Evolutionary conservation across 805 yeast species (phyloP), one percentile per base, ranked within the genome.

Genomic region (Hanseniaspora nectarophila): DNA sequence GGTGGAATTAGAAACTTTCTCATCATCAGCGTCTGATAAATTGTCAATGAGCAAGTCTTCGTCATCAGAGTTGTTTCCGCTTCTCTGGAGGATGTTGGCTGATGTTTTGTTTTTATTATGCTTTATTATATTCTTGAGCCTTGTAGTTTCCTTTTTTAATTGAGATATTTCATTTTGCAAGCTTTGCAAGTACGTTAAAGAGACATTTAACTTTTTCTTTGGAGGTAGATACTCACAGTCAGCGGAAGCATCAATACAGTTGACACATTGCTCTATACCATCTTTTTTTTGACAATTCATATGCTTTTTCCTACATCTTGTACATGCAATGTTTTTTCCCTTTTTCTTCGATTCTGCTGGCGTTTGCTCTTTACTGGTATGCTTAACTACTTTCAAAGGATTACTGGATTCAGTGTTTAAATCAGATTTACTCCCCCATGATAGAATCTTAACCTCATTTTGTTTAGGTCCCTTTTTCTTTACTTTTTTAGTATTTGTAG

Each of bases 191-290:
- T 83, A 83, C 58, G 77, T 80, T 77, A 82, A 73, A 1, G 88
- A 81, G 0, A 83, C 82, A 28, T 82, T 85, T 12, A 84, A 72
- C 59, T 83, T 82, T 67, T 77, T 80, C 47, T 81, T 84, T 9
- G 81, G 85, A 60, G 80, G 86, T 18, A 76, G 73, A 57, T 82
- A 84, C 58, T 81, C 87, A 67, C 92, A 84, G 21, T 71, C 70
- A 3, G 78, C 68, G 45, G 71, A 73, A 15, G 82, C 76, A 45
- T 71, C 61, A 13, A 64, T 65, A 61, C 92, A 84, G 59, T 79
- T 79, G 47, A 69, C 64, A 62, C 92, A 84, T 0, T 15, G n/a
- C 16, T 31, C 37, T 15, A 15, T 12, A 3, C 23, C 37, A 13
- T 20, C 28, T 13, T 12, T 21, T 32, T 51, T 51, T 9, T 37